Evolutionary conservation across 768 basidiomycete genomes (phyloP), one percentile per base, ranked within the genome.

Genomic region (Mycena epipterygia): DNA sequence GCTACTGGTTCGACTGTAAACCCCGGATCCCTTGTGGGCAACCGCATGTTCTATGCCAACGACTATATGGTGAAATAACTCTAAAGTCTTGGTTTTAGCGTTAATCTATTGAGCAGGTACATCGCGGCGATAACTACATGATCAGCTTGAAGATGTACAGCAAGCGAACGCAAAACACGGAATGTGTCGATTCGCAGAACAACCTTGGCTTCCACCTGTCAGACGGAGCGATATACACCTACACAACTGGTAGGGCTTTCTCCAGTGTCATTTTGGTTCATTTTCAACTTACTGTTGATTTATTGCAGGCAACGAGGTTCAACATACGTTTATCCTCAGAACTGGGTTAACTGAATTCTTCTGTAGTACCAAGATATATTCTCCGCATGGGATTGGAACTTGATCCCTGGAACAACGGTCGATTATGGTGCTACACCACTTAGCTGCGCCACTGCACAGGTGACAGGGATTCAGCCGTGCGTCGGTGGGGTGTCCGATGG

Each of bases 351-450:
- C 19, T 55, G 51, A 52, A 8, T 30, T 37, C 9, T 42, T 42
- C 37, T 29, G 4, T 27, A 73, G 72, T 74, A 74, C 44, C 70
- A 74, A 66, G 87, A 89, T 69, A 88, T 88, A 32, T 80, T 84
- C 12, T 86, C 84, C 0, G 81, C 86, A 0, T 89, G 88, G 88
- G 87, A 89, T 72, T 89, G 88, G 88, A 87, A 89, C 64, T 80
- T 89, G 30, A 85, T 89, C 33, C 88, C 88, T 13, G 88, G 88
- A 1, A 82, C 75, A 13, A 84, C 82, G 0, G 76, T 80, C 14
- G 77, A 83, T 53, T 81, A 82, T 57, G 77, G 75, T 27, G 75
- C 57, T 3, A 83, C 83, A 2, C 73, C 76, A 3, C 75, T 84
- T 3, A 57, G 56, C 57, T 81, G 80, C 56, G 59, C 32, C 2